A percentile compares a stretch with the other conserved stretches of the same genome.
These are phyloP conservation scores for Morella rubra DNA, from an alignment of 306 rosid genomes.

Conservation along the genomic window DNA sequence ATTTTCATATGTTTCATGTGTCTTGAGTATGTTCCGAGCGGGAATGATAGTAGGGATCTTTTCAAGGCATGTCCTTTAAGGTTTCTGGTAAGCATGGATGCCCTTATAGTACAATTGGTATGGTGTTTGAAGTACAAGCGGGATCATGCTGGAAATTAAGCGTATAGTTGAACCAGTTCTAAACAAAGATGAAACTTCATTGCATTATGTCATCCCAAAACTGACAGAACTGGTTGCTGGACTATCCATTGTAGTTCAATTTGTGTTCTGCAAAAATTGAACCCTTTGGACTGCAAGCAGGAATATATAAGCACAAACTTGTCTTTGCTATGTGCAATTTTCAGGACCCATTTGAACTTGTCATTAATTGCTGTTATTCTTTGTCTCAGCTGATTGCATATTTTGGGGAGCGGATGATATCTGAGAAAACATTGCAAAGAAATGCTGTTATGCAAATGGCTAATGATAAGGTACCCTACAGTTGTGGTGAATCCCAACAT, in stretches of 20 bases:
- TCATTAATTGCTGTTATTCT: constrained; percentile 7
- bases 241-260: background rate
- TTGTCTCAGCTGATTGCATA: constrained; percentile 59
- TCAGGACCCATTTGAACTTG: background rate
- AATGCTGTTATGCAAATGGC: constrained; percentile 69
- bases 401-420: constrained; percentile 72
- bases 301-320: background rate
- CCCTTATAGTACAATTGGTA: background rate
- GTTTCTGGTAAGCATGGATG: background rate
- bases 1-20: background rate
- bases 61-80: background rate
- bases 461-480: constrained; percentile 49
- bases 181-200: background rate
- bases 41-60: background rate
- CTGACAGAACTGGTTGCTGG: background rate
- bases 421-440: constrained; percentile 68
- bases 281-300: background rate
- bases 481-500: too few species aligned
- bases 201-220: background rate
- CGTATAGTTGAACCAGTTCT: background rate
- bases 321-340: background rate
- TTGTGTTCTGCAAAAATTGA: background rate
- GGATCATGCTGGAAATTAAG: background rate
- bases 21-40: background rate
- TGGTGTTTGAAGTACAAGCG: background rate